A percentile compares a stretch with the other conserved stretches of the same genome.
phyloP scores from a whole-genome alignment of 106 monocot species.

The Ottelia alismoides region DNA sequence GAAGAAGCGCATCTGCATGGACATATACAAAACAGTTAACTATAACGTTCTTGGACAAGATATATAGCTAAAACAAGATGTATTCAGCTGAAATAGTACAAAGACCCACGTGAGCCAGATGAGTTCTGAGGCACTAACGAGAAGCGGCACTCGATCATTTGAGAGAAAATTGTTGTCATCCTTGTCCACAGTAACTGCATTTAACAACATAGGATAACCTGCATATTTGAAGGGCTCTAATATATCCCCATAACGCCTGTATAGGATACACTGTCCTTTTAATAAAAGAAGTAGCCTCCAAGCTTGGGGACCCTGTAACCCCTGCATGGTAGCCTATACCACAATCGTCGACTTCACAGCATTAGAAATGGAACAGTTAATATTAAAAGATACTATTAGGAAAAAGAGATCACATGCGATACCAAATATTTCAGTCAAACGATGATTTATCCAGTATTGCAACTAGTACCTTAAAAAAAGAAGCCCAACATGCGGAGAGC shows the following conservation, averaged over 20 bases:
- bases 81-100: too few relatives aligned
- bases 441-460: too few relatives aligned
- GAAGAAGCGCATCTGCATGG: conserved; percentile 87
- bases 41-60: too few relatives aligned
- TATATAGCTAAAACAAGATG: too few relatives aligned
- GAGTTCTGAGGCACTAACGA: conserved; percentile 89
- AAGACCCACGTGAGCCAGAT: conserved; percentile 86
- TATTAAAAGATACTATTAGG: too few relatives aligned
- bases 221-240: conserved; percentile 99
- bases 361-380: too few relatives aligned
- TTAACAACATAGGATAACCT: conserved; percentile 97
- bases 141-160: conserved; percentile 82
- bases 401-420: too few relatives aligned
- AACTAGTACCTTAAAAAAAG: too few relatives aligned
- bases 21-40: too few relatives aligned
- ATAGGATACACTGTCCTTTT: conserved; percentile 90
- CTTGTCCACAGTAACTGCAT: conserved; percentile 88
- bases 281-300: conserved; percentile 92
- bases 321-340: conserved; percentile 95
- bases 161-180: conserved; percentile 96
- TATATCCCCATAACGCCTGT: conserved; percentile 82
- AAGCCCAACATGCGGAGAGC: too few relatives aligned
- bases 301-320: conserved; percentile 91
- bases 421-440: too few relatives aligned
- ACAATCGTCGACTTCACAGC: too few relatives aligned